These are phyloP conservation scores for Mortierella alpina DNA, from an alignment of 192 early-diverging fungal genomes.

Conservation along the genomic window DNA sequence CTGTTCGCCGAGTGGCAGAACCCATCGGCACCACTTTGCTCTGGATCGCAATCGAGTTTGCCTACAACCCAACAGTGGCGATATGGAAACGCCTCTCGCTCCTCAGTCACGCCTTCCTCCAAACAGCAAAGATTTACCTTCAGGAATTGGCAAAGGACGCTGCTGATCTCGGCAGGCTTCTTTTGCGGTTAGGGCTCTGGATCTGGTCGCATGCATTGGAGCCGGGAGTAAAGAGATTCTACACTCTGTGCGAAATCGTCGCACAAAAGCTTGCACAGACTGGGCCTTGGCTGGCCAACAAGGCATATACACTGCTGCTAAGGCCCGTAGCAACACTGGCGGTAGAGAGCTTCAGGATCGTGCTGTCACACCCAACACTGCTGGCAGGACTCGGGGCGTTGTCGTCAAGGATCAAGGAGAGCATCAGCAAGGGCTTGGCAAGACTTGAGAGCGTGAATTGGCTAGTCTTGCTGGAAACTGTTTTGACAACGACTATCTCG, in stretches of 20 bases:
- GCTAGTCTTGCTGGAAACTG: constrained; percentile 26
- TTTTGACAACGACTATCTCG: constrained; percentile 9
- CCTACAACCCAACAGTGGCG: constrained; percentile 28
- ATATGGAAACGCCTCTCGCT: constrained; percentile 17
- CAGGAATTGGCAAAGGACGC: constrained; percentile 41
- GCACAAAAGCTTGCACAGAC: not conserved
- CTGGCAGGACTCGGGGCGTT: constrained; percentile 36
- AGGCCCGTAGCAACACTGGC: not conserved
- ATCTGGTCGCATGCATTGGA: constrained; percentile 20
- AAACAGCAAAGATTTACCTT: constrained; percentile 45
- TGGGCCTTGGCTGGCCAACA: constrained; percentile 25
- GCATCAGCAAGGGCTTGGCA: constrained; percentile 3
- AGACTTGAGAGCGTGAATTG: constrained; percentile 47
- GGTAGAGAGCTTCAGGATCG: constrained; percentile 16
- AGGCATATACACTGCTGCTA: constrained; percentile 1
- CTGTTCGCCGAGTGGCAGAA: constrained; percentile 1
- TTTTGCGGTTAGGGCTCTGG: constrained; percentile 20
- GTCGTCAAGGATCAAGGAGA: constrained; percentile 21
- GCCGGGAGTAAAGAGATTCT: constrained; percentile 8
- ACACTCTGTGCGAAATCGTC: not conserved
- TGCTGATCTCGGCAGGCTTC: constrained; percentile 16
- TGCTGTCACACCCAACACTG: constrained; percentile 41
- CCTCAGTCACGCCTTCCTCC: constrained; percentile 20
- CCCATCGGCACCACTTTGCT: constrained; percentile 6
- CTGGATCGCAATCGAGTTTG: constrained; percentile 38